Evolutionary conservation across 2,329 filamentous ascomycete genomes (phyloP).

Genomic region (Cordyceps farinosa): DNA sequence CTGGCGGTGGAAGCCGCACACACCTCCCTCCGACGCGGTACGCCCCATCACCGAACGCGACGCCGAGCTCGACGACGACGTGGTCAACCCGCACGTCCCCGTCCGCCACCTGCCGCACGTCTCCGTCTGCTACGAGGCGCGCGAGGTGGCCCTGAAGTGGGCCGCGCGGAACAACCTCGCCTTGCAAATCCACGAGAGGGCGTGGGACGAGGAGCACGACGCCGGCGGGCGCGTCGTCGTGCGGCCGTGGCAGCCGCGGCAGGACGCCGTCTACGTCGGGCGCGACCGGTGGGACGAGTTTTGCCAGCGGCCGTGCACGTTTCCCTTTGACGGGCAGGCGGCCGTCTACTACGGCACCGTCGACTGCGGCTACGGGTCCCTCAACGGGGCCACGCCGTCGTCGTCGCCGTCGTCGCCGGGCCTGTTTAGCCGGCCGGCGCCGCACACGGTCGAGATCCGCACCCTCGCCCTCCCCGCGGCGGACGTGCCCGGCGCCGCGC

Average conservation of each 20-base stretch:
- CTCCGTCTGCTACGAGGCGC: conserved; percentile 4
- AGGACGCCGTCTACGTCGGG: conserved; percentile 9
- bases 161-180: neutral
- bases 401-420: neutral
- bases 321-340: conserved; percentile 7
- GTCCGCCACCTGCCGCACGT: conserved; percentile 6
- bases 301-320: conserved; percentile 6
- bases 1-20: conserved; percentile 1
- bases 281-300: conserved; percentile 1
- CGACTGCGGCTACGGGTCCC: neutral
- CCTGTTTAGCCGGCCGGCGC: neutral
- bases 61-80: neutral
- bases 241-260: conserved; percentile 2
- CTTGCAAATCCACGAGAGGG: conserved; percentile 6
- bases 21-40: neutral
- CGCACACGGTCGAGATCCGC: conserved; percentile 1
- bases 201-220: conserved; percentile 9
- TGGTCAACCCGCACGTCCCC: conserved; percentile 12
- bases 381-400: neutral
- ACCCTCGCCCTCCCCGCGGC: neutral
- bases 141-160: conserved; percentile 1
- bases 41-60: neutral
- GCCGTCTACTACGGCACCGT: conserved; percentile 12
- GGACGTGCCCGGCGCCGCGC: neutral
- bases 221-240: conserved; percentile 6